Conservation (phyloP, 2,329 filamentous ascomycete genomes). For the Apiospora rasikravindrae region DNA sequence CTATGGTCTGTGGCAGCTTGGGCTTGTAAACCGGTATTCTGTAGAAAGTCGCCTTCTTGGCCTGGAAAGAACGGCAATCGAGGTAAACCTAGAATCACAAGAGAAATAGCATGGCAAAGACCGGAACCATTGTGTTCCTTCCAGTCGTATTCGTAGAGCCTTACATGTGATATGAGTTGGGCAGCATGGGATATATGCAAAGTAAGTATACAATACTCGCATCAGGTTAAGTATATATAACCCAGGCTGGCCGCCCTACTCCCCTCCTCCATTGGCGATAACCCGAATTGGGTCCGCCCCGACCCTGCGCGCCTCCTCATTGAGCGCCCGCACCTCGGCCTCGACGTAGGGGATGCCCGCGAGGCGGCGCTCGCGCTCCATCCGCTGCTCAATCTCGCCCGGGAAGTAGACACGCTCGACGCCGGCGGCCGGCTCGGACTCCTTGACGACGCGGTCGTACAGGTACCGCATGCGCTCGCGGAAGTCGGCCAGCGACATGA, state of each 20-base stretch:
- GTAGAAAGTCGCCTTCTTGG: background rate
- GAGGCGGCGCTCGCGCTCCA: constrained; percentile 54
- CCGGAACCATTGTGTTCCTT: background rate
- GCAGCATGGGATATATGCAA: too few relatives aligned
- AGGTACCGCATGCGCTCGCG: constrained; percentile 63
- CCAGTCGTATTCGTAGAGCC: background rate
- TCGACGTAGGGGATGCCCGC: constrained; percentile 64
- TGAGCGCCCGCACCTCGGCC: constrained; percentile 60
- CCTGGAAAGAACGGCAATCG: too few relatives aligned
- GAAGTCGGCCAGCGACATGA: constrained; percentile 74
- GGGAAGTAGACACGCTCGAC: constrained; percentile 66
- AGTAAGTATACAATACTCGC: background rate
- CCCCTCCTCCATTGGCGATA: background rate
- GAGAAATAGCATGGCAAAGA: background rate
- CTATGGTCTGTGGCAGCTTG: background rate
- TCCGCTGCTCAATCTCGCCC: constrained; percentile 65
- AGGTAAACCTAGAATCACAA: background rate
- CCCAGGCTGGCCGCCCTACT: too few relatives aligned
- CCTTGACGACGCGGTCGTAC: constrained; percentile 56
- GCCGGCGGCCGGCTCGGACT: constrained; percentile 57
- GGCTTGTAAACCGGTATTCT: background rate
- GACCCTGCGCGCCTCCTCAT: constrained; percentile 56
- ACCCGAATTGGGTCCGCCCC: constrained; percentile 38
- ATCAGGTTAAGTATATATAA: background rate
- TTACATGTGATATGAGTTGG: background rate